phyloP scores from a whole-genome alignment of 176 grass and related monocot species.

The Musa acuminata region DNA sequence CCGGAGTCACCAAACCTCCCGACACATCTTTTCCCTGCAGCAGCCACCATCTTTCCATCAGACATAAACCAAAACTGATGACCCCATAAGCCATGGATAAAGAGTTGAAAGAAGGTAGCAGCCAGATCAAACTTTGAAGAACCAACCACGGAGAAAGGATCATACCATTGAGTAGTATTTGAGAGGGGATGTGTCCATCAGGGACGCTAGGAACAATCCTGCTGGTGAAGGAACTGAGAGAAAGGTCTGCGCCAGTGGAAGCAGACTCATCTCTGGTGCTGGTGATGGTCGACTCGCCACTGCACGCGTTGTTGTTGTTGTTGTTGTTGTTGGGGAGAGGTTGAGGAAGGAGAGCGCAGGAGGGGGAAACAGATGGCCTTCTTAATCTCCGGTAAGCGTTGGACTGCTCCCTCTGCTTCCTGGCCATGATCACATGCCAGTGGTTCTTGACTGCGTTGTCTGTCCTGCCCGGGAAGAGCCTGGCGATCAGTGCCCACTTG shows the following conservation, averaged over 20 bases:
- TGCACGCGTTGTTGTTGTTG: constrained; percentile 1
- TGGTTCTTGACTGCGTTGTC: constrained; percentile 14
- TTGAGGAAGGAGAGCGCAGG: neutral
- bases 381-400: neutral
- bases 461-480: constrained; percentile 4
- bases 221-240: constrained; percentile 7
- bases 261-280: neutral
- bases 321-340: neutral
- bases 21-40: neutral
- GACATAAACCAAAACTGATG: neutral
- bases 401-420: constrained; percentile 2
- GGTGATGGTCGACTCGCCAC: constrained; percentile 1
- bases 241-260: neutral
- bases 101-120: too few species aligned
- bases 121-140: too few species aligned
- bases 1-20: neutral
- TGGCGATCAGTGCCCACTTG: constrained; percentile 12
- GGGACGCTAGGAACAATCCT: neutral
- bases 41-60: constrained; percentile 4
- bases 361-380: neutral
- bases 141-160: neutral
- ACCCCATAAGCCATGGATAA: neutral
- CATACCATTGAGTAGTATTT: neutral
- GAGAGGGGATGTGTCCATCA: neutral
- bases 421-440: constrained; percentile 12